Percentiles rank a stretch among this genome's conserved stretches.
Conservation (phyloP, 1,139 yeast genomes). For the Magnusiomyces ingens region DNA sequence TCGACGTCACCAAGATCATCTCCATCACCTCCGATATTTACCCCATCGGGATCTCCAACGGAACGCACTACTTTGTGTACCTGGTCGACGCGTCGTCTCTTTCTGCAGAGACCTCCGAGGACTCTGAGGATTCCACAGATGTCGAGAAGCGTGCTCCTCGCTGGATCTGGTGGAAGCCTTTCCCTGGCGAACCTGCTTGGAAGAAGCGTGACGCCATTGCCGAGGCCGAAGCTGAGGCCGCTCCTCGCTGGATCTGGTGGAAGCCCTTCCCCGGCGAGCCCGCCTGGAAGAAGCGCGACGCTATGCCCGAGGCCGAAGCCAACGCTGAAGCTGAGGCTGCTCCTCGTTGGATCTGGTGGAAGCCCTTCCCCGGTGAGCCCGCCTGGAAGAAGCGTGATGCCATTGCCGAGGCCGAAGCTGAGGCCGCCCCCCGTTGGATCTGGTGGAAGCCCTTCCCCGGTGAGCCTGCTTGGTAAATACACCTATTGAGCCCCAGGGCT, state of each 20-base stretch:
- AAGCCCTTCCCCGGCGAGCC: not conserved
- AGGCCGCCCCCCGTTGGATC: constrained; percentile 1
- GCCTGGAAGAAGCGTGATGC: constrained; percentile 1
- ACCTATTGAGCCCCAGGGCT: no score
- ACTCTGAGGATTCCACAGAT: not conserved
- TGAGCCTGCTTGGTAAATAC: not conserved
- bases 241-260: not conserved
- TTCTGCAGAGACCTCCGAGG: not conserved
- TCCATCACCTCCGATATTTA: not conserved
- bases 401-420: constrained; percentile 1
- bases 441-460: not conserved
- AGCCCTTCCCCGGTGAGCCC: not conserved
- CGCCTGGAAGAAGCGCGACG: not conserved
- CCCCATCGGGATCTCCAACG: not conserved
- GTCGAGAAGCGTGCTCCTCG: not conserved
- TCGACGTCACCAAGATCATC: not conserved
- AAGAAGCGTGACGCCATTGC: not conserved
- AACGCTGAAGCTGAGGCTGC: not conserved
- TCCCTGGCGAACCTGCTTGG: not conserved
- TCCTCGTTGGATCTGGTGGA: constrained; percentile 2
- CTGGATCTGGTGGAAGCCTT: constrained; percentile 1
- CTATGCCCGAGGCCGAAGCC: not conserved
- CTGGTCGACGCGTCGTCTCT: not conserved
- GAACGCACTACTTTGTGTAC: not conserved
- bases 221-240: not conserved